Evolutionary conservation across 306 rosid genomes (phyloP).

Genomic region (Acacia confusa): DNA sequence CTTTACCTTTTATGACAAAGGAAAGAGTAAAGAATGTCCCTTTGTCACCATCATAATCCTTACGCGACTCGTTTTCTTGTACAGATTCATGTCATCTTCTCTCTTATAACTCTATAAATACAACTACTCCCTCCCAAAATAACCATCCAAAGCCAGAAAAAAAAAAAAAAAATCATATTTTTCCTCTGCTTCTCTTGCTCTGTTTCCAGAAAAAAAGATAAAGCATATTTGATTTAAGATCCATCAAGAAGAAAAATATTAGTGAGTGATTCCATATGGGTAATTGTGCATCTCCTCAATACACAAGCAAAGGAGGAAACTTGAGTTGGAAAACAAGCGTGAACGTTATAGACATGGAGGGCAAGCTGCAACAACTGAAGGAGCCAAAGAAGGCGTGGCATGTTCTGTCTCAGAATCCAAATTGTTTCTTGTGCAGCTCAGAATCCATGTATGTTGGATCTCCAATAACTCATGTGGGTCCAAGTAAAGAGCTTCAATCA

Average conservation of each 20-base stretch:
- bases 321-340: constrained; percentile 31
- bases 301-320: constrained; percentile 26
- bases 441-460: constrained; percentile 56
- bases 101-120: constrained; percentile 31
- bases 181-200: neutral
- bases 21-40: constrained; percentile 15
- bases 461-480: constrained; percentile 26
- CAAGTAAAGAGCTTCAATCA: constrained; percentile 52
- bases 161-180: neutral
- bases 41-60: neutral
- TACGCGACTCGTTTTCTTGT: neutral
- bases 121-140: neutral
- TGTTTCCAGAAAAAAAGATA: neutral
- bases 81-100: neutral
- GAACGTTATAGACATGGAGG: constrained; percentile 54
- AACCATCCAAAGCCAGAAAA: neutral
- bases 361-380: constrained; percentile 52
- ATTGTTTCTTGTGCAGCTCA: constrained; percentile 51
- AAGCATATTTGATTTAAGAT: neutral
- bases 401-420: constrained; percentile 55
- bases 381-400: constrained; percentile 47
- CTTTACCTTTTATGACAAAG: neutral
- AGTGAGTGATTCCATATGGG: constrained; percentile 47
- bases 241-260: neutral
- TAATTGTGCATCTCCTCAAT: constrained; percentile 49